Conservation (phyloP, 2,329 filamentous ascomycete genomes). For the Fusarium sp. region DNA sequence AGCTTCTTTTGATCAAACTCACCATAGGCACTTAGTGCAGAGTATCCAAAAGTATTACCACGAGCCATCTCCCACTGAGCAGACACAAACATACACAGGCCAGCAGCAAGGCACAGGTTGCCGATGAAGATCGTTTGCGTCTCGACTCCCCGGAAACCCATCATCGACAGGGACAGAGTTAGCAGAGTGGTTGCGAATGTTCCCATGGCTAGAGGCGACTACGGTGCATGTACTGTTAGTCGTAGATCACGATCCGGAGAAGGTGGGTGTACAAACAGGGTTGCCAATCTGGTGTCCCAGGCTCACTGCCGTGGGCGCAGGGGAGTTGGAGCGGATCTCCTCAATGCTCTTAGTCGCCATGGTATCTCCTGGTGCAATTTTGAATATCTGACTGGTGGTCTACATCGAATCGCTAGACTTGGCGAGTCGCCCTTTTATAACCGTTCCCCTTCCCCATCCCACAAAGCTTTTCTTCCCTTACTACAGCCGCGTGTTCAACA, state of each 20-base stretch:
- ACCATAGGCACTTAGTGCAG: conserved; percentile 47
- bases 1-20: not conserved
- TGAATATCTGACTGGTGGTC: not conserved
- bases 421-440: conserved; percentile 22
- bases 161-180: conserved; percentile 46
- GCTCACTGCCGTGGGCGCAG: not conserved
- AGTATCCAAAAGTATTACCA: conserved; percentile 48
- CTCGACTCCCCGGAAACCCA: conserved; percentile 46
- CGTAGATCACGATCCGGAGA: not conserved
- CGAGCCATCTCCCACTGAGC: conserved; percentile 48
- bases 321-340: conserved; percentile 15
- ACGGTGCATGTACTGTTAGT: not conserved
- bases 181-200: conserved; percentile 47
- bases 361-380: not conserved
- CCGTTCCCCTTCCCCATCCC: not conserved
- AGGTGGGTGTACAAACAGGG: conserved; percentile 4
- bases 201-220: conserved; percentile 46
- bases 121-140: conserved; percentile 47
- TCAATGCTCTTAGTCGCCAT: conserved; percentile 30
- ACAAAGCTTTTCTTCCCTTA: not conserved
- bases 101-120: conserved; percentile 47
- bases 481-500: not conserved
- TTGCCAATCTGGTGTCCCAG: conserved; percentile 18
- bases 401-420: not conserved
- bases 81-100: conserved; percentile 46